These are phyloP conservation scores for Berkeleyomyces rouxiae DNA, from an alignment of 2,329 filamentous ascomycete species.

Conservation along the genomic window DNA sequence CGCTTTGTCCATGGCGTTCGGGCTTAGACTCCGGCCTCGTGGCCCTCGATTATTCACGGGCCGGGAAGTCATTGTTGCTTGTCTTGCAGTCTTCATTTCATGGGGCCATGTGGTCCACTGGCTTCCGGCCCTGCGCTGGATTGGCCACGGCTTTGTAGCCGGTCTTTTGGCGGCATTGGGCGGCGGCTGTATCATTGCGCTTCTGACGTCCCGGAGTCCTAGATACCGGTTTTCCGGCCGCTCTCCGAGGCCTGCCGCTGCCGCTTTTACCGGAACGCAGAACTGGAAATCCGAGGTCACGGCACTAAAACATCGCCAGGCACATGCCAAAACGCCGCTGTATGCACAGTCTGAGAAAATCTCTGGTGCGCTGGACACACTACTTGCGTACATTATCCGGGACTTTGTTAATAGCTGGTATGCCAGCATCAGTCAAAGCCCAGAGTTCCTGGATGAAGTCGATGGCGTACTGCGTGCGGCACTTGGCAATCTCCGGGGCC, in stretches of 20 bases:
- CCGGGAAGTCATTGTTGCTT: conserved; percentile 53
- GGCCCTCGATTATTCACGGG: conserved; percentile 52
- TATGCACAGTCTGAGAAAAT: conserved; percentile 62
- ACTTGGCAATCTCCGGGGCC: conserved; percentile 52
- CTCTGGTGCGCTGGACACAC: conserved; percentile 60
- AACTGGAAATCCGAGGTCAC: conserved; percentile 57
- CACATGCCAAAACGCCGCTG: conserved; percentile 52
- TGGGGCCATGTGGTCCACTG: conserved; percentile 78
- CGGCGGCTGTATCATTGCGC: conserved; percentile 39
- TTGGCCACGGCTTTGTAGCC: conserved; percentile 65
- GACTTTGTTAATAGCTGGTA: conserved; percentile 91
- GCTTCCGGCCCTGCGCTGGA: conserved; percentile 67
- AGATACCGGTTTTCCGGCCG: conserved; percentile 23
- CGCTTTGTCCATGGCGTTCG: neutral
- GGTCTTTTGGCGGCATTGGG: conserved; percentile 44
- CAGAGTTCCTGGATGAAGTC: conserved; percentile 70
- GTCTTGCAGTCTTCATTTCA: conserved; percentile 57
- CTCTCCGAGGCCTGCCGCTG: conserved; percentile 27
- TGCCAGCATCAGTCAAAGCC: conserved; percentile 62
- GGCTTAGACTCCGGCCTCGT: neutral
- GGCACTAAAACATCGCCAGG: conserved; percentile 45
- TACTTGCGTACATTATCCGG: conserved; percentile 59
- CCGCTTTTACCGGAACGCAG: conserved; percentile 42
- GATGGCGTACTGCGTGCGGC: conserved; percentile 64
- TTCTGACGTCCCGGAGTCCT: conserved; percentile 42